Percentiles rank a stretch among this genome's conserved stretches.
phyloP scores from a whole-genome alignment of 140 eudicot genomes.

The Stevia rebaudiana region DNA sequence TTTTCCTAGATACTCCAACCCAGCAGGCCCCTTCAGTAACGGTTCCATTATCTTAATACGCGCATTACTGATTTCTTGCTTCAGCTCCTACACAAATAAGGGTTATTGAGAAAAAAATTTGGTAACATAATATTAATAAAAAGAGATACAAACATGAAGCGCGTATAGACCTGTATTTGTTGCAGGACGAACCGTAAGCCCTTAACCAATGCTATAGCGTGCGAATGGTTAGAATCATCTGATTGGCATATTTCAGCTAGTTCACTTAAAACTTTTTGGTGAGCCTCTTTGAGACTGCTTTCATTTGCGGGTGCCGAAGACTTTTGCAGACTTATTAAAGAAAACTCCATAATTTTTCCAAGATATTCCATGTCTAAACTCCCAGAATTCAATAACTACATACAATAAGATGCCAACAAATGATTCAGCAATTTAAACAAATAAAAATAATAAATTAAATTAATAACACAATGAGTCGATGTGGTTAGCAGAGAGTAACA shows the following conservation, averaged over 20 bases:
- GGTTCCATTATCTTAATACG: constrained; percentile 80
- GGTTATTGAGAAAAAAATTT: constrained; percentile 4
- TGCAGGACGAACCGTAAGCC: constrained; percentile 83
- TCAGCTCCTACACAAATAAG: constrained; percentile 41
- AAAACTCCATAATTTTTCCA: constrained; percentile 74
- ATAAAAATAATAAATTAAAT: too few relatives aligned
- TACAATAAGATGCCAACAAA: neutral
- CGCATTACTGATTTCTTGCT: constrained; percentile 80
- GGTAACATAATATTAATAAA: neutral
- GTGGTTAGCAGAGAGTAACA: too few relatives aligned
- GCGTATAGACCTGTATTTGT: constrained; percentile 60
- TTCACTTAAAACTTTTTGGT: constrained; percentile 53
- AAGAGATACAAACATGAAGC: neutral
- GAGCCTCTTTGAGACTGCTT: constrained; percentile 46
- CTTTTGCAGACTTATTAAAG: constrained; percentile 69
- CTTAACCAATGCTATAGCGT: constrained; percentile 60
- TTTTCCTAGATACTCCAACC: constrained; percentile 57
- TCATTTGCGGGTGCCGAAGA: constrained; percentile 91
- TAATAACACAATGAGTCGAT: too few relatives aligned
- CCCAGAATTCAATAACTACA: constrained; percentile 60
- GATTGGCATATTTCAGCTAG: constrained; percentile 45
- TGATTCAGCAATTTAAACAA: constrained; percentile 5
- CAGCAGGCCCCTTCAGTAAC: constrained; percentile 78
- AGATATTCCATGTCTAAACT: constrained; percentile 67
- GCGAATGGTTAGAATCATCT: constrained; percentile 49